A percentile compares a stretch with the other conserved stretches of the same genome.
phyloP scores from a whole-genome alignment of 169 alveolate genomes.

The Cytauxzoon felis region DNA sequence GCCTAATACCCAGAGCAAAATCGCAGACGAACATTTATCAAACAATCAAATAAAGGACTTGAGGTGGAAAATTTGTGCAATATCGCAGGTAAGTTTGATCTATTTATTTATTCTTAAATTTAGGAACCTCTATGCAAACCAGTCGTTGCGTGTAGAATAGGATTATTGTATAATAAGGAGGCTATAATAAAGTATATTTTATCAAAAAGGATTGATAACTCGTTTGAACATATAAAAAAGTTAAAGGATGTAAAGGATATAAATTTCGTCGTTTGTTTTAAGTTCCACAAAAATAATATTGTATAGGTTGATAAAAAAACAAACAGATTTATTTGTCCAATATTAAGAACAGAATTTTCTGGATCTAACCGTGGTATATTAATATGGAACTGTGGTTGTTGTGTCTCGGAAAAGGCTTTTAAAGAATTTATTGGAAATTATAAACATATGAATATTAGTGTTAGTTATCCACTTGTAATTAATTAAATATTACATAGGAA shows the following conservation, averaged over 20 bases:
- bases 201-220: constrained; percentile 62
- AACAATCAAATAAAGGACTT: constrained; percentile 62
- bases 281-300: neutral
- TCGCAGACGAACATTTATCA: constrained; percentile 63
- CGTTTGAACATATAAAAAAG: constrained; percentile 68
- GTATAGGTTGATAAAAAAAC: constrained; percentile 60
- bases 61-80: constrained; percentile 73
- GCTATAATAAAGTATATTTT: constrained; percentile 63
- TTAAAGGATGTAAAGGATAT: constrained; percentile 71
- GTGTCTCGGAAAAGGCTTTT: constrained; percentile 70
- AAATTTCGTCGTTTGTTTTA: constrained; percentile 13
- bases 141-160: constrained; percentile 74
- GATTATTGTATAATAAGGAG: constrained; percentile 79
- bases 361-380: constrained; percentile 69
- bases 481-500: neutral
- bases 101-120: neutral
- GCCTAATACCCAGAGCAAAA: constrained; percentile 76
- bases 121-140: constrained; percentile 81
- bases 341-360: constrained; percentile 59
- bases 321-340: constrained; percentile 64
- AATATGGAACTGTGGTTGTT: constrained; percentile 70
- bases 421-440: constrained; percentile 36
- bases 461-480: neutral
- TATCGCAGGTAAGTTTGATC: constrained; percentile 69
- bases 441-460: constrained; percentile 2